phyloP scores from a whole-genome alignment of 225 moss, liverwort and hornwort genomes.

The Pseudoscleropodium purum region DNA sequence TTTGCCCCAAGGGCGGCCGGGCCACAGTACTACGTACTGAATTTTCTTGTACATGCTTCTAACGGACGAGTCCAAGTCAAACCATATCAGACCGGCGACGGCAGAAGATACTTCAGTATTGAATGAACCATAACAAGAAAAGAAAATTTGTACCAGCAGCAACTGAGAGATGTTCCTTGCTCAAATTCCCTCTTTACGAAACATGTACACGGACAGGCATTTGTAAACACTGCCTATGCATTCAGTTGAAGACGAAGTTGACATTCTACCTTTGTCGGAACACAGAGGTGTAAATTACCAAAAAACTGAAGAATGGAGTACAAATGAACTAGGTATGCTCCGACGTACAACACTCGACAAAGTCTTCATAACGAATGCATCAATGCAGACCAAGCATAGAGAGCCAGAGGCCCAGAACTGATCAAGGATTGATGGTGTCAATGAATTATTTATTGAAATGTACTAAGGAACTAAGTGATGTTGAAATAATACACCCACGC shows the following conservation, averaged over 20 bases:
- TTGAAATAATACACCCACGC: conserved; percentile 24
- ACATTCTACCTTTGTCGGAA: no score
- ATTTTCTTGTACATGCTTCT: not conserved
- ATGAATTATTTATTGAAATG: conserved; percentile 14
- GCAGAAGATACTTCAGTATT: not conserved
- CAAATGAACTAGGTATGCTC: not conserved
- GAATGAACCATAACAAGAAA: not conserved
- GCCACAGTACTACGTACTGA: not conserved
- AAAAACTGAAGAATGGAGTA: not conserved
- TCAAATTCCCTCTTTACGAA: no score
- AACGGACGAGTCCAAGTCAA: conserved; percentile 9
- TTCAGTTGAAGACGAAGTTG: no score
- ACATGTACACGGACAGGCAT: not conserved
- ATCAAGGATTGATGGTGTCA: not conserved
- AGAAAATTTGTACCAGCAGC: not conserved
- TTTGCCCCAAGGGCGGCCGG: not conserved
- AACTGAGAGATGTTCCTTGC: not conserved
- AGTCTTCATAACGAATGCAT: no score
- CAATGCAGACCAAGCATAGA: not conserved
- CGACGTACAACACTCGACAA: not conserved
- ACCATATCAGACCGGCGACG: conserved; percentile 7
- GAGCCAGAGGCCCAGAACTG: no score
- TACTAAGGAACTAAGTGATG: not conserved
- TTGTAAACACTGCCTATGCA: accelerated
- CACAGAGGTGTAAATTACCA: no score